Evolutionary conservation across 1,284 basidiomycete species (phyloP), one percentile per base, ranked within the genome.

Genomic region (Pseudozyma hubeiensis): DNA sequence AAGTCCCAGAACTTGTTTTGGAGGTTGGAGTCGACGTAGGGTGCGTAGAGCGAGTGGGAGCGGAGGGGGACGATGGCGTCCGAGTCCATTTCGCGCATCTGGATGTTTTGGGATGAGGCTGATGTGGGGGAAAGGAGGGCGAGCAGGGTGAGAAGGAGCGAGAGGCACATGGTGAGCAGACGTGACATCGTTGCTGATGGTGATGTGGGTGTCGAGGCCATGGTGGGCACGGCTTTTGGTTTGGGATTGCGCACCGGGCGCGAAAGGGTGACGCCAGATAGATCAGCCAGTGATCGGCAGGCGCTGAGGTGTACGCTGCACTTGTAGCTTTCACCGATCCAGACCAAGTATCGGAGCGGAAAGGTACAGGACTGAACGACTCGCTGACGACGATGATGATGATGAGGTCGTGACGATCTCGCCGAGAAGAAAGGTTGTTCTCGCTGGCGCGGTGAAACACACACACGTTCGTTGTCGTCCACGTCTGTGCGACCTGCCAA

Each of bases 1-100:
- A 81, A 84, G 52, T 84, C 82, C 81, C 81, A 84, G 53, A 77
- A 82, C 53, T 79, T 75, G 76, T 82, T 83, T 61, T 83, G 81
- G 33, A 83, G 70, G 43, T 77, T 75, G 10, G 73, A 77, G 61
- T 83, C 81, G 34, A 83, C 78, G 41, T 79, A 83, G 31, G 81
- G 81, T 5, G 75, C 72, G 48, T 79, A 82, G 45, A 84, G 43
- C 45, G 68, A 68, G 53, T 80, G 80, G 1, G 77, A 70, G 10
- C 78, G 73, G 24, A 82, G 66, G 1, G 81, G 78, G 31, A 84
- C 75, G 49, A 84, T 77, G 43, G 81, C 81, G 45, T 84, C 82
- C 30, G 78, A 78, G 39, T 66, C 58, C 66, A 80, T 71, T 35
- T 73, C 67, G n/a, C 60, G 62, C 61, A 65, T 63, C 54, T 75